Evolutionary conservation across 331 rosid species (phyloP).

Genomic region (Cydonia oblonga): DNA sequence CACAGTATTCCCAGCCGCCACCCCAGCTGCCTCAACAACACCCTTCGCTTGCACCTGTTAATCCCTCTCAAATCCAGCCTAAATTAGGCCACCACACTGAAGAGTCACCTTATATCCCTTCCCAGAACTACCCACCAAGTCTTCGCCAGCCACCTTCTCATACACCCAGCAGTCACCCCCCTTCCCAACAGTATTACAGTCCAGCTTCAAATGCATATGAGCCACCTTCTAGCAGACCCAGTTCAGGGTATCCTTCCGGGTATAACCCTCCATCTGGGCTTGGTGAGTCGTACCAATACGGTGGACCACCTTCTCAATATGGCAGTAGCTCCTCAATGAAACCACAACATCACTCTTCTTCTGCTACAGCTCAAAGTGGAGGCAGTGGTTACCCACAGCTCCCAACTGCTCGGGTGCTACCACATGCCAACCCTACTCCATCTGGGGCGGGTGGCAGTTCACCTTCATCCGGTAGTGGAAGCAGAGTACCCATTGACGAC

Average conservation of each 20-base stretch:
- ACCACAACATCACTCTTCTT: conserved; percentile 40
- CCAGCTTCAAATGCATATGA: conserved; percentile 44
- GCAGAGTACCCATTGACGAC: conserved; percentile 62
- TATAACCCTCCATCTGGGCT: conserved; percentile 46
- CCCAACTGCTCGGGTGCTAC: conserved; percentile 67
- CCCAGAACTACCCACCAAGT: conserved; percentile 63
- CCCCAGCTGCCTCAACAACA: conserved; percentile 53
- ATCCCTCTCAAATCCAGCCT: conserved; percentile 51
- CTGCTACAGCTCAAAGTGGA: conserved; percentile 33
- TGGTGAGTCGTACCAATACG: conserved; percentile 51
- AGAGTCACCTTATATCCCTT: conserved; percentile 54
- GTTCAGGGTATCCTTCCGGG: conserved; percentile 54
- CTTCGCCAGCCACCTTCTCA: conserved; percentile 52
- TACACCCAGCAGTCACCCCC: conserved; percentile 50
- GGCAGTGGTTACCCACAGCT: conserved; percentile 77
- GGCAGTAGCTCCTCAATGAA: conserved; percentile 31
- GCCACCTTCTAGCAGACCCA: conserved; percentile 46
- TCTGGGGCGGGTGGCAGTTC: conserved; percentile 44
- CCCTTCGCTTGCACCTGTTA: conserved; percentile 35
- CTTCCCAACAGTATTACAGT: conserved; percentile 55
- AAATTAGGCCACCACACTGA: conserved; percentile 54
- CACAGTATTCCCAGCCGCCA: conserved; percentile 48
- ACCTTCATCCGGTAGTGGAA: conserved; percentile 55
- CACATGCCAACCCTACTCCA: conserved; percentile 66
- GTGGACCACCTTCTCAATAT: conserved; percentile 48